Conservation (phyloP, 768 basidiomycete genomes). For the Mycena olivaceomarginata region DNA sequence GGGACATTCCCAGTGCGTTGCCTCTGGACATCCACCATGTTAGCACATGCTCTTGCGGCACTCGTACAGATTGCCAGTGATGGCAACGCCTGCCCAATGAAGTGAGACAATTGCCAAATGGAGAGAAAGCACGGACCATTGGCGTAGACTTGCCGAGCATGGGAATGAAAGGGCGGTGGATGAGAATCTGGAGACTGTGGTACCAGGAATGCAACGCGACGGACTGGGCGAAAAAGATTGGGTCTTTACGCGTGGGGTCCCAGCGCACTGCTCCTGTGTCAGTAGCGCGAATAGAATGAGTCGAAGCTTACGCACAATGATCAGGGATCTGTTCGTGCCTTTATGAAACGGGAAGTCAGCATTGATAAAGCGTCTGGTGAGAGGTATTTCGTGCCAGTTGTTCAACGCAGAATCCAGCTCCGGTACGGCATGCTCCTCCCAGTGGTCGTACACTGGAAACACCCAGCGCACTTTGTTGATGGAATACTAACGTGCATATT, state of each 20-base stretch:
- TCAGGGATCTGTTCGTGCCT: constrained; percentile 69
- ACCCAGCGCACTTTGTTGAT: constrained; percentile 59
- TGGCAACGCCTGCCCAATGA: constrained; percentile 58
- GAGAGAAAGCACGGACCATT: constrained; percentile 16
- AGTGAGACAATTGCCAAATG: constrained; percentile 23
- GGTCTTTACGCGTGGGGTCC: constrained; percentile 47
- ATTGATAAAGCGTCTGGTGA: not conserved
- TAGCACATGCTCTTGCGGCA: constrained; percentile 78
- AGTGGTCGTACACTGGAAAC: constrained; percentile 52
- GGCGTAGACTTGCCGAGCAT: constrained; percentile 61
- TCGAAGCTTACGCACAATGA: constrained; percentile 54
- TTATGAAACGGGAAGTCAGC: not conserved
- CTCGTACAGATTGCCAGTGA: constrained; percentile 83
- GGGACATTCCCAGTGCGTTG: not conserved
- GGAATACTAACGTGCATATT: constrained; percentile 65
- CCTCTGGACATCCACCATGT: constrained; percentile 69
- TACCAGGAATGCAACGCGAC: constrained; percentile 56
- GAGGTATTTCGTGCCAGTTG: constrained; percentile 66
- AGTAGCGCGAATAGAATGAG: constrained; percentile 42
- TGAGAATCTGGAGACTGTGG: constrained; percentile 67
- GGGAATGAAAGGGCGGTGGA: constrained; percentile 83
- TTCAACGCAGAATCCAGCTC: constrained; percentile 80
- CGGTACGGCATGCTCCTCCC: constrained; percentile 73
- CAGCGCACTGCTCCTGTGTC: constrained; percentile 53
- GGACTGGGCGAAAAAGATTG: constrained; percentile 63